Evolutionary conservation across 2,329 filamentous ascomycete species (phyloP).

Genomic region (Arthrocladium fulminans): DNA sequence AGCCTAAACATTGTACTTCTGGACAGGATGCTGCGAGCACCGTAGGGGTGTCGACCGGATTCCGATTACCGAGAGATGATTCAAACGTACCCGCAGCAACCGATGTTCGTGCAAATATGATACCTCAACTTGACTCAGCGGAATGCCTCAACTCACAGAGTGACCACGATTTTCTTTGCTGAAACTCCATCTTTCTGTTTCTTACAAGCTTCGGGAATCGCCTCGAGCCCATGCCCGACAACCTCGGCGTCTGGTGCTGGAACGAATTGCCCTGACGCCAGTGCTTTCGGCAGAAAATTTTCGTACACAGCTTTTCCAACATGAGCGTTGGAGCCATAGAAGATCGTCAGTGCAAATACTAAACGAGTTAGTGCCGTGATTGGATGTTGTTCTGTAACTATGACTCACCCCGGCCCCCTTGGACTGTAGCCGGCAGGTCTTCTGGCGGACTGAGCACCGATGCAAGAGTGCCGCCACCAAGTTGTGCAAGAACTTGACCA

Average conservation of each 20-base stretch:
- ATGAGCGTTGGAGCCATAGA: slow-evolving; percentile 8
- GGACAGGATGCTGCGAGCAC: no score
- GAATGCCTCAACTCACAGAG: slow-evolving; percentile 15
- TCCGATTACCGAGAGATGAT: no score
- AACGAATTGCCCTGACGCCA: slow-evolving; percentile 25
- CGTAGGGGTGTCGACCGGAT: no score
- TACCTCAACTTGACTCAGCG: no score
- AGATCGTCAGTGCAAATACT: slow-evolving; percentile 14
- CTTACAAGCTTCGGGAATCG: slow-evolving; percentile 30
- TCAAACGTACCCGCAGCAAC: no score
- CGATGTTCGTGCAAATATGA: no score
- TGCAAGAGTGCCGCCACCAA: slow-evolving; percentile 18
- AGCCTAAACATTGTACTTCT: no score
- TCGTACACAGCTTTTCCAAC: slow-evolving; percentile 27
- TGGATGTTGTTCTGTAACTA: neutral
- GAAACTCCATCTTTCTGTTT: slow-evolving; percentile 32
- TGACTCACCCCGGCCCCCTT: slow-evolving; percentile 12
- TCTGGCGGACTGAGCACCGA: slow-evolving; percentile 10
- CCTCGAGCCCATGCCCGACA: slow-evolving; percentile 32
- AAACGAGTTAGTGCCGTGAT: neutral
- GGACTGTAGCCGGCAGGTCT: slow-evolving; percentile 13
- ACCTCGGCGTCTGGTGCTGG: slow-evolving; percentile 30
- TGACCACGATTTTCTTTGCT: slow-evolving; percentile 33
- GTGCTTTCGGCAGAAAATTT: slow-evolving; percentile 28
- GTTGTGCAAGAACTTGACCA: slow-evolving; percentile 15